Percentiles rank a stretch among this genome's conserved stretches.
These are phyloP conservation scores for Cucurbita pepo DNA, from an alignment of 306 rosid species.

Conservation along the genomic window DNA sequence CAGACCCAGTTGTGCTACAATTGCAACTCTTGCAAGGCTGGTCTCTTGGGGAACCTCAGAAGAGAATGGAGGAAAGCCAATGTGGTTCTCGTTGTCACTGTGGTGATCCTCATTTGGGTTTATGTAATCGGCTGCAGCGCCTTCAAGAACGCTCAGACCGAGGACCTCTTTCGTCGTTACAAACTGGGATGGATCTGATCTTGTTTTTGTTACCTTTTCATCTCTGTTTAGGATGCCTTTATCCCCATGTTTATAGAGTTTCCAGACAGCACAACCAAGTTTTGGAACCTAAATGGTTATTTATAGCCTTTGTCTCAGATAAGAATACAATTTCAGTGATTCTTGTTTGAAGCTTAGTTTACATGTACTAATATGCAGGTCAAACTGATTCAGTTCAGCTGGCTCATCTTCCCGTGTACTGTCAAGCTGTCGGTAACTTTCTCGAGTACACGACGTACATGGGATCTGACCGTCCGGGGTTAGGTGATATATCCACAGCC, in stretches of 20 bases:
- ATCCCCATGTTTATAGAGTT: background rate
- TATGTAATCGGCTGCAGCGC: slow-evolving; percentile 84
- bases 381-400: background rate
- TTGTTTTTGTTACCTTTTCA: background rate
- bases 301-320: background rate
- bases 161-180: slow-evolving; percentile 66
- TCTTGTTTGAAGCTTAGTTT: background rate
- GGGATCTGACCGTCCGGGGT: slow-evolving; percentile 73
- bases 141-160: slow-evolving; percentile 80
- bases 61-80: slow-evolving; percentile 82
- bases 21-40: slow-evolving; percentile 88
- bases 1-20: slow-evolving; percentile 64
- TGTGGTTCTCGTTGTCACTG: slow-evolving; percentile 56
- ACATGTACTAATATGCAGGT: background rate
- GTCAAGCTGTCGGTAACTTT: slow-evolving; percentile 28
- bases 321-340: background rate
- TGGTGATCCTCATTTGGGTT: slow-evolving; percentile 59
- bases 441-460: slow-evolving; percentile 51
- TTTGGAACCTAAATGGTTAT: background rate
- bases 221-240: background rate
- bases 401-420: background rate
- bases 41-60: slow-evolving; percentile 70
- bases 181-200: slow-evolving; percentile 65
- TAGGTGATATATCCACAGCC: slow-evolving; percentile 70
- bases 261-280: background rate